phyloP scores from a whole-genome alignment of 1,284 basidiomycete genomes.

The Papiliotrema fonsecae region DNA sequence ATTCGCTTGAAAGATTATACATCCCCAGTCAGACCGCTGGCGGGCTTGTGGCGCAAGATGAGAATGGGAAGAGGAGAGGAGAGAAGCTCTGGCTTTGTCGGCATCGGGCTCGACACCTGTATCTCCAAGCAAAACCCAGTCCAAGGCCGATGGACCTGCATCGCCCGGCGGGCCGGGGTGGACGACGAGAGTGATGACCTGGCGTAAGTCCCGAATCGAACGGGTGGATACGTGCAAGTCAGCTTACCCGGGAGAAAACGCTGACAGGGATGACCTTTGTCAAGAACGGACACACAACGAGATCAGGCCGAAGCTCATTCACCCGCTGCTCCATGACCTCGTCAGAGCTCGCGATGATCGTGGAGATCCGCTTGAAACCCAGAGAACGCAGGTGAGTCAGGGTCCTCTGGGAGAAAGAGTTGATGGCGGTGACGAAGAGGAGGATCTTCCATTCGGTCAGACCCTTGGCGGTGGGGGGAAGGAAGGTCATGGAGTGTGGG shows the following conservation, averaged over 20 bases:
- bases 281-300: conserved; percentile 51
- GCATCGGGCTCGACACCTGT: conserved; percentile 38
- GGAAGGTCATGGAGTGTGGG: conserved; percentile 5
- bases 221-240: neutral
- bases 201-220: conserved; percentile 6
- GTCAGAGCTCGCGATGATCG: conserved; percentile 47
- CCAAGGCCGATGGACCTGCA: conserved; percentile 51
- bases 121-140: conserved; percentile 51
- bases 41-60: conserved; percentile 10
- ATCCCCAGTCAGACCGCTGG: conserved; percentile 48
- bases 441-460: conserved; percentile 37
- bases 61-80: conserved; percentile 23
- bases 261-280: conserved; percentile 48
- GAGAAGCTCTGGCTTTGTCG: conserved; percentile 31
- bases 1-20: conserved; percentile 50
- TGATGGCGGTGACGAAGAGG: conserved; percentile 50
- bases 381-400: conserved; percentile 42
- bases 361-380: conserved; percentile 43
- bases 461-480: conserved; percentile 15
- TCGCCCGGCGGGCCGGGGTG: conserved; percentile 52
- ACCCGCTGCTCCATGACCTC: conserved; percentile 47
- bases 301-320: conserved; percentile 43
- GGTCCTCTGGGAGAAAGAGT: conserved; percentile 49
- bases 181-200: conserved; percentile 50
- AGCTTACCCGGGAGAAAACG: conserved; percentile 43